Percentiles rank a stretch among this genome's conserved stretches.
Evolutionary conservation across 1,284 basidiomycete genomes (phyloP).

Genomic region (Thelephora terrestris): DNA sequence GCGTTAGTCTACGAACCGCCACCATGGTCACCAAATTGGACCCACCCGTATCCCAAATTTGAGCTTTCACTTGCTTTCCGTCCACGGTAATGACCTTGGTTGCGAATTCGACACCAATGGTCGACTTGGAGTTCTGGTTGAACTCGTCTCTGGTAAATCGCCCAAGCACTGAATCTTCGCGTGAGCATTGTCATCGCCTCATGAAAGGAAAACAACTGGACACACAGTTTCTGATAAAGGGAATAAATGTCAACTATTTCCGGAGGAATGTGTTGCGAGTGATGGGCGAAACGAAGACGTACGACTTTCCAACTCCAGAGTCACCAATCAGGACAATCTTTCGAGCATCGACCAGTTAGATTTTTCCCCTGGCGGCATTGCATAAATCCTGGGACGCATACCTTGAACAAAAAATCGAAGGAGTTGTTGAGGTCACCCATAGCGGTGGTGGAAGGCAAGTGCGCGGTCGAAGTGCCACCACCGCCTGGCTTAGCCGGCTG

Average conservation of each 20-base stretch:
- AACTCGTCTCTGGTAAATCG: slow-evolving; percentile 99
- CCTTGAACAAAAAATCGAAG: slow-evolving; percentile 95
- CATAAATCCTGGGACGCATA: slow-evolving; percentile 22
- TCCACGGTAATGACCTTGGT: slow-evolving; percentile 94
- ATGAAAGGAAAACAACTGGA: background rate
- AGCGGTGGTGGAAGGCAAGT: background rate
- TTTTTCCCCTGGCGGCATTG: background rate
- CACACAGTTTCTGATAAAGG: slow-evolving; percentile 25
- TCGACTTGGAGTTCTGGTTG: slow-evolving; percentile 98
- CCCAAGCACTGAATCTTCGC: slow-evolving; percentile 52
- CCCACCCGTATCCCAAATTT: slow-evolving; percentile 98
- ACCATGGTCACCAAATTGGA: slow-evolving; percentile 8
- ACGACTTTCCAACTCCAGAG: slow-evolving; percentile 98
- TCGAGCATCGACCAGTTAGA: background rate
- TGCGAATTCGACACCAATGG: slow-evolving; percentile 98
- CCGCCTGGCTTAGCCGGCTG: too few relatives aligned
- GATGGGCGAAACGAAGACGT: slow-evolving; percentile 26
- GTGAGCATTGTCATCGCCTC: slow-evolving; percentile 1
- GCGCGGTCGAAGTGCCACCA: too few relatives aligned
- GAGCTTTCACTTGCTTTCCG: slow-evolving; percentile 95
- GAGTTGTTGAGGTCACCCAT: slow-evolving; percentile 1
- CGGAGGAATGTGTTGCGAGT: background rate
- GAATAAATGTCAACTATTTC: background rate
- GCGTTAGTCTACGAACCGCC: background rate
- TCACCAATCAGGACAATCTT: slow-evolving; percentile 98